Percentiles rank a stretch among this genome's conserved stretches.
These are phyloP conservation scores for Globisporangium spinosum DNA, from an alignment of 352 stramenopile genomes.

Conservation along the genomic window DNA sequence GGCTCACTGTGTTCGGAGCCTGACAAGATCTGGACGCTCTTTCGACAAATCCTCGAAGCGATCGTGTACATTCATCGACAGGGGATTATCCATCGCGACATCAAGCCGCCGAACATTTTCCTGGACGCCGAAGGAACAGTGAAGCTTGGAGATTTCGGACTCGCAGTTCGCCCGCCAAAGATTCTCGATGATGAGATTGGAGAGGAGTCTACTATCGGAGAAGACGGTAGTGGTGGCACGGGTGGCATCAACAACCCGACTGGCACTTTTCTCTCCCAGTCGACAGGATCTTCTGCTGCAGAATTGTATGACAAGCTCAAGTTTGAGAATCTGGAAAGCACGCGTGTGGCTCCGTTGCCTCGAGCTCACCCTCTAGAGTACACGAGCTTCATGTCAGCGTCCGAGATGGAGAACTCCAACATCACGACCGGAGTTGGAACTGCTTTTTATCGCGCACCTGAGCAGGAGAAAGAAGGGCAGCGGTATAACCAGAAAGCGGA, in stretches of 20 bases:
- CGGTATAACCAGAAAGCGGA: constrained; percentile 91
- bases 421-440: constrained; percentile 95
- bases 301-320: constrained; percentile 66
- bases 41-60: constrained; percentile 94
- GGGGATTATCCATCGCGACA: constrained; percentile 92
- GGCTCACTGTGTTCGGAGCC: constrained; percentile 69
- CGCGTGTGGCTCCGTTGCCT: constrained; percentile 26
- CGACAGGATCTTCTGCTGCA: constrained; percentile 62
- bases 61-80: constrained; percentile 93
- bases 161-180: constrained; percentile 84
- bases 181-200: constrained; percentile 44
- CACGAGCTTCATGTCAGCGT: constrained; percentile 51
- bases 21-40: constrained; percentile 92
- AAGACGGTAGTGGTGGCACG: constrained; percentile 16
- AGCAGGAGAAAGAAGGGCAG: constrained; percentile 89
- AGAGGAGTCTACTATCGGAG: constrained; percentile 20
- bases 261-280: constrained; percentile 40
- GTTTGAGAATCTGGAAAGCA: constrained; percentile 67
- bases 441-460: constrained; percentile 93
- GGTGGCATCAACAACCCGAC: constrained; percentile 11
- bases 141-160: constrained; percentile 93
- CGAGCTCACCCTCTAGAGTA: constrained; percentile 20
- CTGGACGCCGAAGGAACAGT: constrained; percentile 90
- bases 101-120: constrained; percentile 94
- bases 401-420: constrained; percentile 43